phyloP scores from a whole-genome alignment of 1,284 basidiomycete genomes.

The Boletus sp. region DNA sequence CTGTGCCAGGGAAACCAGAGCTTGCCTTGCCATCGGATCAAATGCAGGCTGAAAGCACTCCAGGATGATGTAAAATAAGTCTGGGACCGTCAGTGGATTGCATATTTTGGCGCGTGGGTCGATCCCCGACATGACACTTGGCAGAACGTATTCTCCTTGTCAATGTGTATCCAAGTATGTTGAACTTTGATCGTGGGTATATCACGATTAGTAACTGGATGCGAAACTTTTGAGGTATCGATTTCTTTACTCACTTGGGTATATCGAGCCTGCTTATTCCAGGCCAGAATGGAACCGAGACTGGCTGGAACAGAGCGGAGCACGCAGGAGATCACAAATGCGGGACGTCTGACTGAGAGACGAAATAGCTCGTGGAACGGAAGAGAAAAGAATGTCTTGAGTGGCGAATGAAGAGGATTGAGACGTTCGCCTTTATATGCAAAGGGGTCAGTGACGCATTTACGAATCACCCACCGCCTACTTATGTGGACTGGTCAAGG shows the following conservation, averaged over 20 bases:
- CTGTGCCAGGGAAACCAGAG: neutral
- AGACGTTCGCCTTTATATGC: neutral
- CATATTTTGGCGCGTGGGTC: neutral
- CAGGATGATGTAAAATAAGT: constrained; percentile 12
- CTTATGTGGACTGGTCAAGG: no score
- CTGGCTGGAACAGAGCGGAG: no score
- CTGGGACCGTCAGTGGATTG: constrained; percentile 8
- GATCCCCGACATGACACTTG: neutral
- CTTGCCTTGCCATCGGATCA: neutral
- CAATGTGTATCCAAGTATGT: neutral
- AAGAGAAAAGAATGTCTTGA: no score
- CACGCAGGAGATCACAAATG: neutral
- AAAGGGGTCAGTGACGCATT: no score
- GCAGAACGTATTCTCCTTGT: neutral
- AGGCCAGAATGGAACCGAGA: no score
- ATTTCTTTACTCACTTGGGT: neutral
- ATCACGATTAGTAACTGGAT: neutral
- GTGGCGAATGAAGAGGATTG: no score
- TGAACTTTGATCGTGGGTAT: neutral
- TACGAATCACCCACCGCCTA: no score
- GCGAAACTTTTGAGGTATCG: neutral
- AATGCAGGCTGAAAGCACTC: constrained; percentile 6
- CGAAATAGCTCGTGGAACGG: no score
- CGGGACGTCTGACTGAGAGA: neutral
- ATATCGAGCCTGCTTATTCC: no score